Evolutionary conservation across 768 basidiomycete genomes (phyloP).

Genomic region (Auricularia sp.): DNA sequence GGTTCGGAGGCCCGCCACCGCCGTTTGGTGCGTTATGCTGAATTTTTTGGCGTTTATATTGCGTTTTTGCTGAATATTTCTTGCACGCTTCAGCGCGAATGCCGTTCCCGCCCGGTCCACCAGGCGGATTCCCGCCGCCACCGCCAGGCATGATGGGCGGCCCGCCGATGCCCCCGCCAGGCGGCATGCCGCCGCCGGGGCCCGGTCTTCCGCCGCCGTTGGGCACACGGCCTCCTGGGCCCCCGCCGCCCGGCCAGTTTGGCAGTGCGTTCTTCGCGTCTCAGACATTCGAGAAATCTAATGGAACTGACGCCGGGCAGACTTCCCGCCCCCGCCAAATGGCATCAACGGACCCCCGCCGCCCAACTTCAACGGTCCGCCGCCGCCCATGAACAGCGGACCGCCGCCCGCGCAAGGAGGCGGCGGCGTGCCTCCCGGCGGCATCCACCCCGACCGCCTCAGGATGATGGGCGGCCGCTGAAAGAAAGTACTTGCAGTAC

Average conservation of each 20-base stretch:
- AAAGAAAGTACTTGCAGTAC: neutral
- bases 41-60: conserved; percentile 10
- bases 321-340: conserved; percentile 10
- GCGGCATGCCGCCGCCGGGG: conserved; percentile 40
- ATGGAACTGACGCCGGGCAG: conserved; percentile 15
- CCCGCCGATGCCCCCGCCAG: conserved; percentile 24
- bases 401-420: conserved; percentile 19
- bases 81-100: conserved; percentile 38
- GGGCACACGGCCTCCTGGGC: conserved; percentile 30
- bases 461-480: conserved; percentile 55
- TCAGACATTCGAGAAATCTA: conserved; percentile 7
- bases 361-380: conserved; percentile 23
- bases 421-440: conserved; percentile 27
- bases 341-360: conserved; percentile 19
- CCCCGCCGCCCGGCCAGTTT: conserved; percentile 33
- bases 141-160: conserved; percentile 31
- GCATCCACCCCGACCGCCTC: conserved; percentile 77
- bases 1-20: conserved; percentile 36
- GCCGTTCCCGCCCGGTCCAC: conserved; percentile 61
- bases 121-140: conserved; percentile 35
- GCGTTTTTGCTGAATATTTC: conserved; percentile 7
- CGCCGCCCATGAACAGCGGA: conserved; percentile 10
- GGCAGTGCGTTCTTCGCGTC: neutral
- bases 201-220: conserved; percentile 20
- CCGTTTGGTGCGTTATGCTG: conserved; percentile 11